Percentiles rank a stretch among this genome's conserved stretches.
Evolutionary conservation across 768 basidiomycete species (phyloP).

Genomic region (Pulveroboletus sp.): DNA sequence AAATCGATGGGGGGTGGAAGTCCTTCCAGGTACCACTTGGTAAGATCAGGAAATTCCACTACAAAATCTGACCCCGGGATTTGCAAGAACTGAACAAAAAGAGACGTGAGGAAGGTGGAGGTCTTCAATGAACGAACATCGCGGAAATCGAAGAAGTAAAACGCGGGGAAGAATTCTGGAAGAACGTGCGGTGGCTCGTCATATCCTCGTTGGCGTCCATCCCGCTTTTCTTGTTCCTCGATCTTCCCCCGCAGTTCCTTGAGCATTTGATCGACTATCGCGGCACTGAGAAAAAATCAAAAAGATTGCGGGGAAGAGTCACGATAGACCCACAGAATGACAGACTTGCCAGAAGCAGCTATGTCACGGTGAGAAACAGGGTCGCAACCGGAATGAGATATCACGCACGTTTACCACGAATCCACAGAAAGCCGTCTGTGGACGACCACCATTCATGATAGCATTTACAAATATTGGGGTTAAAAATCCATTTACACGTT

Average conservation of each 20-base stretch:
- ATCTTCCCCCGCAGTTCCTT: conserved; percentile 24
- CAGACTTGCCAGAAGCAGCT: conserved; percentile 24
- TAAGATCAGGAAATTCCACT: conserved; percentile 20
- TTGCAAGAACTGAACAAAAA: conserved; percentile 27
- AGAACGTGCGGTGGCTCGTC: conserved; percentile 16
- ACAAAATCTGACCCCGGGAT: conserved; percentile 18
- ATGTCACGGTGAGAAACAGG: conserved; percentile 1
- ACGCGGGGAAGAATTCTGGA: conserved; percentile 24
- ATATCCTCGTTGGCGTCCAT: conserved; percentile 11
- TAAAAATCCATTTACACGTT: conserved; percentile 25
- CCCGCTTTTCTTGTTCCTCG: conserved; percentile 17
- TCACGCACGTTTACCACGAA: conserved; percentile 20
- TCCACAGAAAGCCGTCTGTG: conserved; percentile 24
- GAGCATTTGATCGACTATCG: conserved; percentile 22
- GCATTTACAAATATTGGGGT: conserved; percentile 12
- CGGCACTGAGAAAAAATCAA: conserved; percentile 17
- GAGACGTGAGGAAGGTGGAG: conserved; percentile 20
- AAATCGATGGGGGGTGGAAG: conserved; percentile 17
- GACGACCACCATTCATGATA: conserved; percentile 21
- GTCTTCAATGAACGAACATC: conserved; percentile 19
- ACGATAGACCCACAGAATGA: conserved; percentile 17
- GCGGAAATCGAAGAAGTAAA: conserved; percentile 29
- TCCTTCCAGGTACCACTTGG: conserved; percentile 13
- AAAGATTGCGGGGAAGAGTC: not conserved
- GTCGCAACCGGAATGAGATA: not conserved